Evolutionary conservation across 1,284 basidiomycete genomes (phyloP).

Genomic region (Rhodotorula mucilaginosa): DNA sequence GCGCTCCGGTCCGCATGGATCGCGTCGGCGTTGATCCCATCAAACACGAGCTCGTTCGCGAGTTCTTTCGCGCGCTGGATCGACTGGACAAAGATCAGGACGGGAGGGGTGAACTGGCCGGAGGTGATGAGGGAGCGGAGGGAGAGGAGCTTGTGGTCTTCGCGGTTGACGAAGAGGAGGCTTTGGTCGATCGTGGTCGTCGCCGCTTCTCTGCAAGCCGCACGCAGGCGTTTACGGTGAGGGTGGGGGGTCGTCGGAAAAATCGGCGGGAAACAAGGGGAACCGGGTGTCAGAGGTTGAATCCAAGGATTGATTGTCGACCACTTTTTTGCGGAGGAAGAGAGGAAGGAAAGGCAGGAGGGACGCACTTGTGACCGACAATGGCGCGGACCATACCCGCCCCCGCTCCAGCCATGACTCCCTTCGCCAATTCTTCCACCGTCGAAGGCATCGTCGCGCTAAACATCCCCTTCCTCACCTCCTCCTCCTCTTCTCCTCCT

Average conservation of each 20-base stretch:
- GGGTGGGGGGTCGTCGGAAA: too few species aligned
- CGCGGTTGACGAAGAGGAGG: slow-evolving; percentile 86
- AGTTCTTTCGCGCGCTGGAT: slow-evolving; percentile 87
- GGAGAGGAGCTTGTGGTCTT: slow-evolving; percentile 86
- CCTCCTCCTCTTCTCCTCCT: background rate
- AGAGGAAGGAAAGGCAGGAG: slow-evolving; percentile 13
- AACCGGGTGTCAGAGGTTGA: background rate
- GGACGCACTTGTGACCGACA: slow-evolving; percentile 87
- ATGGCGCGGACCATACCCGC: slow-evolving; percentile 73
- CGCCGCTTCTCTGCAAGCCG: slow-evolving; percentile 67
- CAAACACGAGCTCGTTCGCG: slow-evolving; percentile 78
- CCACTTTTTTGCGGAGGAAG: too few species aligned
- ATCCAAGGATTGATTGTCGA: too few species aligned
- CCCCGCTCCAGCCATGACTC: slow-evolving; percentile 64
- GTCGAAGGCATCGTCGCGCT: slow-evolving; percentile 90
- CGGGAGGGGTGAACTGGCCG: slow-evolving; percentile 80
- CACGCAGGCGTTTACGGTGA: background rate
- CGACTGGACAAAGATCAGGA: slow-evolving; percentile 89
- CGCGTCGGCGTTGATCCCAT: slow-evolving; percentile 82
- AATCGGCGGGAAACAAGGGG: too few species aligned
- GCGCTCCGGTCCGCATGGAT: slow-evolving; percentile 85
- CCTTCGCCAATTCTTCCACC: slow-evolving; percentile 81
- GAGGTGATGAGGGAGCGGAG: slow-evolving; percentile 72
- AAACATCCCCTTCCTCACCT: slow-evolving; percentile 78
- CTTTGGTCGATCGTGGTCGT: slow-evolving; percentile 75